Evolutionary conservation across 306 rosid species (phyloP).

Genomic region (Quercus agrifolia): DNA sequence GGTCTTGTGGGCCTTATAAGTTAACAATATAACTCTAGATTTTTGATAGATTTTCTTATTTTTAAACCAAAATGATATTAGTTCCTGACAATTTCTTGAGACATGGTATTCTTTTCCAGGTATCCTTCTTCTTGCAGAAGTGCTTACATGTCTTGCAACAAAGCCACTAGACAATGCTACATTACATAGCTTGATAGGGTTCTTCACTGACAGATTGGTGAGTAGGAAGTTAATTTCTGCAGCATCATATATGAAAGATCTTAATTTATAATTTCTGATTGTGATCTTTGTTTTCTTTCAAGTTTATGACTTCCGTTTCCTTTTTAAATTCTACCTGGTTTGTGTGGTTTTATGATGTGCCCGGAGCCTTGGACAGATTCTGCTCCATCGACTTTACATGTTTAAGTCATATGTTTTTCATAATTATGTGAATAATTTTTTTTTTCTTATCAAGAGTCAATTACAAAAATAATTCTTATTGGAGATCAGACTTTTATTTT

Average conservation of each 20-base stretch:
- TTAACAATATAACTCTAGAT: slow-evolving; percentile 4
- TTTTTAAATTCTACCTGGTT: not conserved
- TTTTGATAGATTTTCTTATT: slow-evolving; percentile 6
- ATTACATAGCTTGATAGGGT: slow-evolving; percentile 67
- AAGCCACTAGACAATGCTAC: slow-evolving; percentile 63
- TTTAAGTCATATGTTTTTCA: not conserved
- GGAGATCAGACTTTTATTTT: not conserved
- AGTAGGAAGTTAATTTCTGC: slow-evolving; percentile 35
- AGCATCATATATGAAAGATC: slow-evolving; percentile 1
- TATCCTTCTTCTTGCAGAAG: slow-evolving; percentile 83
- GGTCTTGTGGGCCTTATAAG: not conserved
- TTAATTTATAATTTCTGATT: not conserved
- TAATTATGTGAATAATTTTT: not conserved
- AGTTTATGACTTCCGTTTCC: not conserved
- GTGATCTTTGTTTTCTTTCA: not conserved
- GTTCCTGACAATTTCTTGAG: slow-evolving; percentile 17
- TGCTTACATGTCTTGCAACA: slow-evolving; percentile 51
- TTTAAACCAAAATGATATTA: not conserved
- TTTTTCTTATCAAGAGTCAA: not conserved
- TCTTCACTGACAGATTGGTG: slow-evolving; percentile 91
- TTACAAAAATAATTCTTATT: not conserved
- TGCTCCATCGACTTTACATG: not conserved
- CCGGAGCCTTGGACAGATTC: not conserved
- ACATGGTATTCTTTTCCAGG: slow-evolving; percentile 43
- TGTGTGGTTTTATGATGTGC: not conserved